Conservation (phyloP, 1,284 basidiomycete genomes). For the Volvariella volvacea region DNA sequence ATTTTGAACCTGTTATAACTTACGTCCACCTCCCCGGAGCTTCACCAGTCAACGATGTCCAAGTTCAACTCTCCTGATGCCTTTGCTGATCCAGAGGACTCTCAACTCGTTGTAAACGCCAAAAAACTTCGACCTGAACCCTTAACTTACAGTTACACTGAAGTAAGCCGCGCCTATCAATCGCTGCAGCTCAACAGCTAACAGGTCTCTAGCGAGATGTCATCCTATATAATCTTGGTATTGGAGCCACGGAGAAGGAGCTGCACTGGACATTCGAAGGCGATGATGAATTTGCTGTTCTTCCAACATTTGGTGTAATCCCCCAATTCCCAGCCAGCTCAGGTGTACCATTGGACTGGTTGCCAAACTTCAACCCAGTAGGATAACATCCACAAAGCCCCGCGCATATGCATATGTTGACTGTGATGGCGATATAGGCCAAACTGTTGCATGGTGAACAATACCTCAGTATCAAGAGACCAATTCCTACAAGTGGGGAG, state of each 20-base stretch:
- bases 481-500: slow-evolving; percentile 85
- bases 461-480: slow-evolving; percentile 83
- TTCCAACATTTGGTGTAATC: slow-evolving; percentile 95
- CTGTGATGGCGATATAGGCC: slow-evolving; percentile 38
- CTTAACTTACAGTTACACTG: slow-evolving; percentile 69
- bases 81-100: slow-evolving; percentile 80
- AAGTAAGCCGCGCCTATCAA: too few species aligned
- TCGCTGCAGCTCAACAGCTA: not conserved
- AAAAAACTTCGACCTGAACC: slow-evolving; percentile 61
- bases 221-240: slow-evolving; percentile 92
- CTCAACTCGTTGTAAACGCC: slow-evolving; percentile 76
- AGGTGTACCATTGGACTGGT: slow-evolving; percentile 68
- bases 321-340: slow-evolving; percentile 81
- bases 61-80: slow-evolving; percentile 34
- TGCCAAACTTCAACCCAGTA: slow-evolving; percentile 93
- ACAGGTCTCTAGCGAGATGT: slow-evolving; percentile 63
- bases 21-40: too few species aligned
- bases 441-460: slow-evolving; percentile 99
- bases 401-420: not conserved
- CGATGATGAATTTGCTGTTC: slow-evolving; percentile 77
- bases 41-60: not conserved
- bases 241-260: slow-evolving; percentile 93
- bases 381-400: slow-evolving; percentile 16
- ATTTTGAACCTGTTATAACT: too few species aligned
- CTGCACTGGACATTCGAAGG: slow-evolving; percentile 91